Base-by-base conservation (phyloP, 306 rosid genomes). In the Delonix regia region DNA sequence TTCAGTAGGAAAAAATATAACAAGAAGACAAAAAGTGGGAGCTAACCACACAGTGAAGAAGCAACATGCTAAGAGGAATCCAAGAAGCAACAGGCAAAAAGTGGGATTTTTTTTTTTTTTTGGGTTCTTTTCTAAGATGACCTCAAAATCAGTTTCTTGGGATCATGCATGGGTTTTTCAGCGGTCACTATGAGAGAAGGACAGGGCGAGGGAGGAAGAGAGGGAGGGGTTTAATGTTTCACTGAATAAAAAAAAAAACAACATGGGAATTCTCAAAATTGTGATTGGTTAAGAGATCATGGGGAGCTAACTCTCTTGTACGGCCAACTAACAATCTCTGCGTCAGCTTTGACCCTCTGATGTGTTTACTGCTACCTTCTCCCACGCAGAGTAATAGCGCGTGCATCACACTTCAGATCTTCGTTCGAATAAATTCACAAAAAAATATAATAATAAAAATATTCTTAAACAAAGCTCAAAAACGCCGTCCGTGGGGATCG, bases 1-100 rank as follows among this genome's bases (percentile, higher is more conserved):
- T 45, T 12, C 18, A 45, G 16, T 22, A 13, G 22, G 7, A 18
- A 19, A 42, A 65, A 56, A 0, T 53, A n/a, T 4, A 11, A 65
- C 10, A 21, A 14, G 42, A 72, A 16, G 33, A 68, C 45, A 56
- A 42, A 53, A 51, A 44, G 36, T n/a, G 56, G 56, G 63, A 73
- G 83, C 88, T 74, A 74, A 88, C 92, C 89, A 45, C 81, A 76
- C 74, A 33, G 18, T 24, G 48, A 68, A 45, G 44, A 14, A 69
- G 48, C 47, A 51, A 45, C 16, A 2, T 45, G 49, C 49, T 45
- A 45, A 42, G 47, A 42, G 14, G 9, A n/a, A 24, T 61, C 79
- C 21, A 56, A 45, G 62, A 18, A 64, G 51, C n/a, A 69, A 19
- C 63, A 79, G 45, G 12, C 45, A 41, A 41, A 41, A 41, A 41